phyloP scores from a whole-genome alignment of 1,139 yeast genomes.

The Pichia sp. region DNA sequence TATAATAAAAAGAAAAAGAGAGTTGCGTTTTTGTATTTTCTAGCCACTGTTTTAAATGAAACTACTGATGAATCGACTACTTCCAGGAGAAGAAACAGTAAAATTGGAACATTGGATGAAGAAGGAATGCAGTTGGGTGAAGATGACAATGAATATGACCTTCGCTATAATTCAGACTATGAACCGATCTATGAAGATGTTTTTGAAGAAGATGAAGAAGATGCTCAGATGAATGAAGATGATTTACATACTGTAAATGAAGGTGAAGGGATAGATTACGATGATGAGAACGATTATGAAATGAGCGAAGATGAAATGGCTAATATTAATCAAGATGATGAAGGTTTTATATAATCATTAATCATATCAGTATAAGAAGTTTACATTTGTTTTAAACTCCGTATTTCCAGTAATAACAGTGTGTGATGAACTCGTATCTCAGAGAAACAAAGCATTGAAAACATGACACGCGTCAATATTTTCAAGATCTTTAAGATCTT shows the following conservation, averaged over 20 bases:
- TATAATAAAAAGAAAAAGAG: constrained; percentile 87
- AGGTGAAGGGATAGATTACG: constrained; percentile 28
- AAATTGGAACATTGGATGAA: constrained; percentile 29
- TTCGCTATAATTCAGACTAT: constrained; percentile 27
- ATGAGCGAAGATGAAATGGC: constrained; percentile 30
- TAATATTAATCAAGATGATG: constrained; percentile 30
- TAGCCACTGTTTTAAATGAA: constrained; percentile 27
- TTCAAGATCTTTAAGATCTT: too few relatives aligned
- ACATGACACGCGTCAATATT: too few relatives aligned
- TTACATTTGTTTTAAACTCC: too few relatives aligned
- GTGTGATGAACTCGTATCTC: too few relatives aligned
- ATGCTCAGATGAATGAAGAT: constrained; percentile 17
- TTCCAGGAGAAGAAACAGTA: constrained; percentile 23
- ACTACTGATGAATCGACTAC: constrained; percentile 2
- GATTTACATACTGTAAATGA: constrained; percentile 11
- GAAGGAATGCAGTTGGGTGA: constrained; percentile 22
- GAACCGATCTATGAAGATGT: constrained; percentile 27
- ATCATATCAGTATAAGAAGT: too few relatives aligned
- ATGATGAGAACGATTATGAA: constrained; percentile 31
- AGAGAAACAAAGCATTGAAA: too few relatives aligned
- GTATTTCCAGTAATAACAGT: too few relatives aligned
- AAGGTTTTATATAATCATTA: constrained; percentile 13
- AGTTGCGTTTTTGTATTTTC: constrained; percentile 72
- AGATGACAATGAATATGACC: constrained; percentile 29
- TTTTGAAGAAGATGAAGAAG: constrained; percentile 26